Conservation (phyloP, 345 rosid species). For the Eucalyptus pauciflora region DNA sequence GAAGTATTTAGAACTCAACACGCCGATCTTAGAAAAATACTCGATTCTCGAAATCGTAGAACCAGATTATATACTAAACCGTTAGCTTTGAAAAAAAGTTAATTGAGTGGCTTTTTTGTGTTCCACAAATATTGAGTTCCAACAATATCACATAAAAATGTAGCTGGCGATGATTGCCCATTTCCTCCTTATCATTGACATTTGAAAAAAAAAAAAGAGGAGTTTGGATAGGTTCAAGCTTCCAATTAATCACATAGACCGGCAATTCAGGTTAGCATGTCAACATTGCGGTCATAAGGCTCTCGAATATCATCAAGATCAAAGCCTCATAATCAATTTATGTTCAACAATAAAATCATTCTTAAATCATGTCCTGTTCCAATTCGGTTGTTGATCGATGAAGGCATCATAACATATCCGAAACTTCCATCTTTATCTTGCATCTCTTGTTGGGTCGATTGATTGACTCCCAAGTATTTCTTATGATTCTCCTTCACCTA, state of each 20-base stretch:
- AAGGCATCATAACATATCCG: not conserved
- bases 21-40: not conserved
- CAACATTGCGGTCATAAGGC: not conserved
- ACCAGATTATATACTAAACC: fast-evolving
- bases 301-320: not conserved
- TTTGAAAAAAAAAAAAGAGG: fast-evolving
- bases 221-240: not conserved
- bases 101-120: not conserved
- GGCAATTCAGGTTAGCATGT: not conserved
- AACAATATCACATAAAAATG: not conserved
- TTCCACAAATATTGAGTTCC: not conserved
- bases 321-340: not conserved
- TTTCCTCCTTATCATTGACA: not conserved
- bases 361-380: not conserved
- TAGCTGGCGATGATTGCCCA: not conserved
- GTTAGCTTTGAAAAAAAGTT: not conserved
- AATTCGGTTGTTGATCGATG: not conserved
- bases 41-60: not conserved
- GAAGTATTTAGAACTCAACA: not conserved
- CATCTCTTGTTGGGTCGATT: not conserved
- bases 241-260: not conserved
- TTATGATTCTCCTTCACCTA: not conserved
- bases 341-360: not conserved
- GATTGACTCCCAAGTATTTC: not conserved
- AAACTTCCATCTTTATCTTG: not conserved